Evolutionary conservation across 2,329 filamentous ascomycete species (phyloP).

Genomic region (Penicillium sp.): DNA sequence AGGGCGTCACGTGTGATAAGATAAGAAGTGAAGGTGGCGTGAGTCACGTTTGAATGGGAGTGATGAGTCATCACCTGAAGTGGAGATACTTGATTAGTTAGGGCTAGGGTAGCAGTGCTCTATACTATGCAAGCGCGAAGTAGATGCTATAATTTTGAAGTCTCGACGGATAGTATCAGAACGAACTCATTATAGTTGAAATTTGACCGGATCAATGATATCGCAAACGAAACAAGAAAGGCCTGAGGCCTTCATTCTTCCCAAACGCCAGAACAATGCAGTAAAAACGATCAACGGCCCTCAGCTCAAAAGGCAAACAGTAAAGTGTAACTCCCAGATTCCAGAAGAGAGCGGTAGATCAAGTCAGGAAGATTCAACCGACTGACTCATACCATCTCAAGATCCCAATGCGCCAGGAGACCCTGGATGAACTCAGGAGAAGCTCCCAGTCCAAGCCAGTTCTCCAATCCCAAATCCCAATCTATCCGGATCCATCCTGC

Average conservation of each 20-base stretch:
- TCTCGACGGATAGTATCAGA: no score
- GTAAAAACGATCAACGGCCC: conserved; percentile 14
- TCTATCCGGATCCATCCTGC: conserved; percentile 29
- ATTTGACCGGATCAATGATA: conserved; percentile 4
- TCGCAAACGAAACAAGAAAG: conserved; percentile 5
- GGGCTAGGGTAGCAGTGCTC: no score
- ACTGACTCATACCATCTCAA: no score
- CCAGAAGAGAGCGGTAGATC: background rate
- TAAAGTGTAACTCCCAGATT: conserved; percentile 15
- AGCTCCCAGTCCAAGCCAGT: background rate
- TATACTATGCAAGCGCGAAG: no score
- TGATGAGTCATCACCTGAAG: background rate
- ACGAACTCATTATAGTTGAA: background rate
- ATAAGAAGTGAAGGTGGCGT: conserved; percentile 1
- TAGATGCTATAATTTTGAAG: no score
- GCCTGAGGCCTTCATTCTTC: conserved; percentile 8
- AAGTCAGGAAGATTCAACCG: conserved; percentile 1
- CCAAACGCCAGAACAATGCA: conserved; percentile 30
- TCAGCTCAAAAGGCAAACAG: conserved; percentile 17
- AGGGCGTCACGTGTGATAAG: conserved; percentile 20
- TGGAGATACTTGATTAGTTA: background rate
- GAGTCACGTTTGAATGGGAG: no score
- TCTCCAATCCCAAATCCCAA: conserved; percentile 12
- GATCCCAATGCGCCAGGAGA: conserved; percentile 4
- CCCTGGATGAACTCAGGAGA: background rate